phyloP scores from a whole-genome alignment of 495 filamentous ascomycete genomes.

The Aspergillus kassunensis region DNA sequence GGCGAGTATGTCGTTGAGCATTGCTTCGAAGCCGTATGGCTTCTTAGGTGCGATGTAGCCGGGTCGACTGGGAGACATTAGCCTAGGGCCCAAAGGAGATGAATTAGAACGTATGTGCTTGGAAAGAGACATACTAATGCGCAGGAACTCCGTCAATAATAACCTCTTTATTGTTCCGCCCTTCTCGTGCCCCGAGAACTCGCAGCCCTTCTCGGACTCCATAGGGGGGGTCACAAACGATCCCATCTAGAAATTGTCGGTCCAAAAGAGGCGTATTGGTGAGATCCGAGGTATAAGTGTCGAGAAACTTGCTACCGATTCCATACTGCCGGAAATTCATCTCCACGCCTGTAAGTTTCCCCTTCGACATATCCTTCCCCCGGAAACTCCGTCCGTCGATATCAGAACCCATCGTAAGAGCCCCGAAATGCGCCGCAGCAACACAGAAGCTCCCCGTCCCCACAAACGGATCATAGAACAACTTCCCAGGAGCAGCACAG shows the following conservation, averaged over 20 bases:
- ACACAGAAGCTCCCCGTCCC: slow-evolving; percentile 90
- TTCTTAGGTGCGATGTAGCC: slow-evolving; percentile 86
- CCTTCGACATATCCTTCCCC: slow-evolving; percentile 55
- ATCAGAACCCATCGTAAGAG: slow-evolving; percentile 74
- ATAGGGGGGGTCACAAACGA: slow-evolving; percentile 96
- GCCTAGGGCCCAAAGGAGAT: not conserved
- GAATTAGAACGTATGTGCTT: not conserved
- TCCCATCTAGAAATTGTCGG: slow-evolving; percentile 67
- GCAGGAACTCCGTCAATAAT: slow-evolving; percentile 65
- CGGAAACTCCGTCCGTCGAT: slow-evolving; percentile 87
- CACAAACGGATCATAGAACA: slow-evolving; percentile 92
- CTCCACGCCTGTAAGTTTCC: slow-evolving; percentile 48
- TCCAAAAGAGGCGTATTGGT: slow-evolving; percentile 78
- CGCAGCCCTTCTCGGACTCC: slow-evolving; percentile 91
- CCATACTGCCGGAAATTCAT: slow-evolving; percentile 87
- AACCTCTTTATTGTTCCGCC: slow-evolving; percentile 54
- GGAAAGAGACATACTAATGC: slow-evolving; percentile 68
- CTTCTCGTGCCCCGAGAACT: slow-evolving; percentile 76
- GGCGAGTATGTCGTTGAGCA: slow-evolving; percentile 83
- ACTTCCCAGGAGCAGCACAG: slow-evolving; percentile 71
- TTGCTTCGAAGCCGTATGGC: slow-evolving; percentile 84
- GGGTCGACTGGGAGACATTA: slow-evolving; percentile 48
- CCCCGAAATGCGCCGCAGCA: slow-evolving; percentile 85
- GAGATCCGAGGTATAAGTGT: slow-evolving; percentile 78
- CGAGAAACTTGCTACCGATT: slow-evolving; percentile 57